phyloP scores from a whole-genome alignment of 805 yeast species.

The Lipomyces kockii region DNA sequence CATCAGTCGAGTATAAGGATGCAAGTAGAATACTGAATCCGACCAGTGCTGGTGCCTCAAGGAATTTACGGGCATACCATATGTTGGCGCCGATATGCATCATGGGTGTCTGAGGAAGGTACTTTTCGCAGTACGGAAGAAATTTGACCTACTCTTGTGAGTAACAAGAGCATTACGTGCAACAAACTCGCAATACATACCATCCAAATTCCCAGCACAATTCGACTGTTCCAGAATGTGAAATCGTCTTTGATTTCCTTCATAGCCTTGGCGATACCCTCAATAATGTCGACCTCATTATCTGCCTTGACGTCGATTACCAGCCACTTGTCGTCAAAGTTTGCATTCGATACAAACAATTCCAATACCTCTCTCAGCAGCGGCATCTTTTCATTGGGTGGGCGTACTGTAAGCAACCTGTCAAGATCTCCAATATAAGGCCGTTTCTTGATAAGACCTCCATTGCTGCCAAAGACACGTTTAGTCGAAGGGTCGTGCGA shows the following conservation, averaged over 20 bases:
- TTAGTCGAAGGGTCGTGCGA: constrained; percentile 59
- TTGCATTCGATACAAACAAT: constrained; percentile 13
- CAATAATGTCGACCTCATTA: constrained; percentile 28
- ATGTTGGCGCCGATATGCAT: constrained; percentile 39
- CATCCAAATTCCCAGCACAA: constrained; percentile 61
- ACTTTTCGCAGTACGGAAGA: constrained; percentile 40
- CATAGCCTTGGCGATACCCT: constrained; percentile 24
- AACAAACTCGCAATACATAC: constrained; percentile 48
- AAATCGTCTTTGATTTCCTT: constrained; percentile 47
- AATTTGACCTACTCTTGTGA: constrained; percentile 18
- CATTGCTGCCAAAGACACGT: constrained; percentile 53
- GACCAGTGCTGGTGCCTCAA: constrained; percentile 15
- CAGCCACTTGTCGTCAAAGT: constrained; percentile 30
- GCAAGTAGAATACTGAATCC: constrained; percentile 29
- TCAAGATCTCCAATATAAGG: constrained; percentile 48
- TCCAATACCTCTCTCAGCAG: constrained; percentile 28
- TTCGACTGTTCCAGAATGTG: constrained; percentile 51
- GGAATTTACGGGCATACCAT: constrained; percentile 27
- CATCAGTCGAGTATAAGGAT: constrained; percentile 40
- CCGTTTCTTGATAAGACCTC: constrained; percentile 47
- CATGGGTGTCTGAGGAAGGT: constrained; percentile 46
- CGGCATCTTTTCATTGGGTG: constrained; percentile 36
- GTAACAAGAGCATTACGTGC: not conserved
- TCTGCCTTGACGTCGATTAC: constrained; percentile 34
- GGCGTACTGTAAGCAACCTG: constrained; percentile 45